Evolutionary conservation across 306 rosid genomes (phyloP), one percentile per base, ranked within the genome.

Genomic region (Begonia fuchsioides): DNA sequence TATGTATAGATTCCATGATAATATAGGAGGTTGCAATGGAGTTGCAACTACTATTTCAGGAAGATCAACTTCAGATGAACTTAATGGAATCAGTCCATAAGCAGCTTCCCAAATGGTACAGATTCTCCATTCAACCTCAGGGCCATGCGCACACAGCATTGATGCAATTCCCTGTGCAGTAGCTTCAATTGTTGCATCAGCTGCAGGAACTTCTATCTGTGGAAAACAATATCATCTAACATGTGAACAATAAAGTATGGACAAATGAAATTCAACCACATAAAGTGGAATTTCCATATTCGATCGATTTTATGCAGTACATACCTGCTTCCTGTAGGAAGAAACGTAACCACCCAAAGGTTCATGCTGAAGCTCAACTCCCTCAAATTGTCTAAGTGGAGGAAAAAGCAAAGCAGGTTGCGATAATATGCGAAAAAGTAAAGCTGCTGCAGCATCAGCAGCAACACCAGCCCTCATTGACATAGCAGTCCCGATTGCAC

Each of bases 31-130:
- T 49, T 88, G 97, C 51, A 84, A 68, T 35, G 97, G 97, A 52
- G 95, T 67, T 41, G 95, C 86, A 26, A 88, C 95, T 69, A 88
- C 44, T 52, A 88, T 83, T 59, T 88, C 97, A 3, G 97, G 97
- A 54, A 88, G 97, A 73, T 88, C 97, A 60, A 88, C 97, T 10
- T 76, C 93, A 3, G 88, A 82, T 65, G 97, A 88, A 67, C 87
- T 88, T 63, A 82, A 66, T 48, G 95, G 97, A 67, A 88, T 88
- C 60, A 88, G 70, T 55, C 97, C 97, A 74, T 88, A 88, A 44
- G 95, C 97, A 60, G 97, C 97, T 73, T 88, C 95, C 97, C 97
- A 88, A 47, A 88, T 88, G 52, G 97, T 88, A 74, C 97, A 88
- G 47, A 84, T 88, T 75, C 97, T 76, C 97, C 97, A 88, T 74